Evolutionary conservation across 257 asterid genomes (phyloP), one percentile per base, ranked within the genome.

Genomic region (Plectranthus barbatus): DNA sequence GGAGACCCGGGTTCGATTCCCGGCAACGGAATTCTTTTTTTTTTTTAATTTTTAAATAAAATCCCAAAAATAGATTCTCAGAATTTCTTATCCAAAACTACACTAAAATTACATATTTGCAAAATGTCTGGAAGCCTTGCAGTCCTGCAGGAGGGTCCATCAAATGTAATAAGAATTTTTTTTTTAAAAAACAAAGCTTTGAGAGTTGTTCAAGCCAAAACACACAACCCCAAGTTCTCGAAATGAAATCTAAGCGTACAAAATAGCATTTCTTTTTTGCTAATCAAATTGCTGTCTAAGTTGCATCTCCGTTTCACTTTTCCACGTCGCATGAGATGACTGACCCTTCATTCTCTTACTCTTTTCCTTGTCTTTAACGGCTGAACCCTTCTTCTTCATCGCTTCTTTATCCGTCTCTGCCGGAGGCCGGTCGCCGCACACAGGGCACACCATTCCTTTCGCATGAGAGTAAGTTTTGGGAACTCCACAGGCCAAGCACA

Each of bases 261-360:
- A 36, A 15, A 41, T 7, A 34, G 18, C 1, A 18, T n/a, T n/a
- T 47, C 20, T 20, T 10, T 52, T 39, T 20, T 12, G 33, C 80
- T 90, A 90, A 77, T 93, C 99, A 72, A 93, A 93, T 73, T 93
- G 99, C 79, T 93, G 99, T 14, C 99, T 77, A 14, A 90, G 96
- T 45, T 87, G 95, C 99, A 93, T 93, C 80, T 93, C 97, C 4
- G 97, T 85, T 78, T 93, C 99, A 64, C 95, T 93, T 66, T 93
- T 93, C 99, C 99, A 93, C 1, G 95, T 65, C 1, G 97, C 97
- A 57, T 90, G 99, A 21, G 99, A 85, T 5, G 97, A 90, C 66
- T 90, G 99, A 1, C 99, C 97, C 75, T 85, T 93, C 97, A 93
- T 90, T 70, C 99, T 79, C 76, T 93, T 93, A 54, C 73, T 82